A percentile compares a stretch with the other conserved stretches of the same genome.
Evolutionary conservation across 192 early-diverging fungal genomes (phyloP).

Genomic region (Blastocladiella britannica): DNA sequence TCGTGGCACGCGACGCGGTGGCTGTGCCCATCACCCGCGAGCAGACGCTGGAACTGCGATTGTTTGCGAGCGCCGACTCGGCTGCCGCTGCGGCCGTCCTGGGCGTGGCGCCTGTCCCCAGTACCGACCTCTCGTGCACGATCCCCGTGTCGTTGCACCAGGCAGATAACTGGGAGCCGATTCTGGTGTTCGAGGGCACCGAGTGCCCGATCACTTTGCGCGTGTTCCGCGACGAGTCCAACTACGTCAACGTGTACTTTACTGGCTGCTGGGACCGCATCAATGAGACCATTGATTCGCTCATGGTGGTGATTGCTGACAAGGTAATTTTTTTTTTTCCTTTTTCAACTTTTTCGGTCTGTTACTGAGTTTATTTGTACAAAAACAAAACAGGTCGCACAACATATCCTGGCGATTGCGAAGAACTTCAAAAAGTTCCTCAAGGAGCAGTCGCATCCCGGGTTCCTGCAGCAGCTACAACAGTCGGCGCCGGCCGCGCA

Average conservation of each 20-base stretch:
- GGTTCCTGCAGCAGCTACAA: constrained; percentile 1
- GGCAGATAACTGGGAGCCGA: background rate
- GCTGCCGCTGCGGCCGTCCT: no score
- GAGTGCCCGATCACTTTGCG: background rate
- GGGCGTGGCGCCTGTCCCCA: no score
- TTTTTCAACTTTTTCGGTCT: background rate
- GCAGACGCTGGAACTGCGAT: background rate
- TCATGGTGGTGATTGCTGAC: background rate
- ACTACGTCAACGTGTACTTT: background rate
- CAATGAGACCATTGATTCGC: background rate
- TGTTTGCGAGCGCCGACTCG: no score
- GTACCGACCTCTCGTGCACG: no score
- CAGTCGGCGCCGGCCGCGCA: background rate
- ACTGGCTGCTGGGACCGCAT: background rate
- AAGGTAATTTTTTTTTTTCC: background rate
- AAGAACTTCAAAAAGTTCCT: background rate
- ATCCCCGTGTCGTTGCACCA: background rate
- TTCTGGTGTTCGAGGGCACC: background rate
- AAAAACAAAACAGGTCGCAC: background rate
- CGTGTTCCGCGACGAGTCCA: background rate
- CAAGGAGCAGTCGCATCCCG: background rate
- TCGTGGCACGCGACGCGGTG: background rate
- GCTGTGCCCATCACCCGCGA: background rate
- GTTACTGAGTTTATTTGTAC: no score
- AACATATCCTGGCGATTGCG: background rate